A percentile compares a stretch with the other conserved stretches of the same genome.
phyloP scores from a whole-genome alignment of 2,329 filamentous ascomycete species.

The Xylariomycetidae sp. region DNA sequence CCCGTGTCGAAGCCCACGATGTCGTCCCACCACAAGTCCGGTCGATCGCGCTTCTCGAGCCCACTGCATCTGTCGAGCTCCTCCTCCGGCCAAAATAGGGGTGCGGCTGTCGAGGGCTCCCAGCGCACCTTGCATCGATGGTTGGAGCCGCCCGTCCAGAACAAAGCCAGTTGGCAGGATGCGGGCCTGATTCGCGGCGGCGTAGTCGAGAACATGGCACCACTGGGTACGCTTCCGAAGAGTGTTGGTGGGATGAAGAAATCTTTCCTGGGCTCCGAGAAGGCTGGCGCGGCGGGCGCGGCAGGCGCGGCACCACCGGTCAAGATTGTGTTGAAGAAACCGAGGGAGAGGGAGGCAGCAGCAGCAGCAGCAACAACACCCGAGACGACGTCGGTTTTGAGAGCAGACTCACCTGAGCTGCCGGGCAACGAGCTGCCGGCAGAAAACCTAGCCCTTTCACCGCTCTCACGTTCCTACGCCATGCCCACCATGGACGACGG shows the following conservation, averaged over 20 bases:
- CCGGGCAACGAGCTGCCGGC: constrained; percentile 4
- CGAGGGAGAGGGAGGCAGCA: constrained; percentile 8
- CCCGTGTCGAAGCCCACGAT: constrained; percentile 8
- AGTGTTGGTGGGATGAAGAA: constrained; percentile 55
- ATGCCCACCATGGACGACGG: constrained; percentile 23
- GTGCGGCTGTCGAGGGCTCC: constrained; percentile 30
- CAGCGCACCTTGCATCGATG: constrained; percentile 49
- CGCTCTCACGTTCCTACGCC: constrained; percentile 14
- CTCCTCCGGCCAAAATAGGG: constrained; percentile 20
- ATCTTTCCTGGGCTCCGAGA: too few species aligned
- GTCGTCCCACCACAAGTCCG: constrained; percentile 22
- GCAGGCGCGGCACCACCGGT: constrained; percentile 12
- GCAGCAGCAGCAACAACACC: constrained; percentile 15
- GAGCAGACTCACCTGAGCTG: constrained; percentile 9
- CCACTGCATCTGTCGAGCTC: constrained; percentile 36
- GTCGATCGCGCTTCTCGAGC: constrained; percentile 52
- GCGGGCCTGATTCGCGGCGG: constrained; percentile 66
- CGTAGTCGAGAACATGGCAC: constrained; percentile 77
- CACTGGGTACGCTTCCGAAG: constrained; percentile 68
- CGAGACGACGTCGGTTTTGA: too few species aligned
- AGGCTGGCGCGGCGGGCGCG: constrained; percentile 29
- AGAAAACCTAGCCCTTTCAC: constrained; percentile 16
- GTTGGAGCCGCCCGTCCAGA: constrained; percentile 53
- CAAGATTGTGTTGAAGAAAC: constrained; percentile 27
- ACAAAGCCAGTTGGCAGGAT: constrained; percentile 71